A percentile compares a stretch with the other conserved stretches of the same genome.
phyloP scores from a whole-genome alignment of 225 moss, liverwort and hornwort genomes.

The Asterella californica region DNA sequence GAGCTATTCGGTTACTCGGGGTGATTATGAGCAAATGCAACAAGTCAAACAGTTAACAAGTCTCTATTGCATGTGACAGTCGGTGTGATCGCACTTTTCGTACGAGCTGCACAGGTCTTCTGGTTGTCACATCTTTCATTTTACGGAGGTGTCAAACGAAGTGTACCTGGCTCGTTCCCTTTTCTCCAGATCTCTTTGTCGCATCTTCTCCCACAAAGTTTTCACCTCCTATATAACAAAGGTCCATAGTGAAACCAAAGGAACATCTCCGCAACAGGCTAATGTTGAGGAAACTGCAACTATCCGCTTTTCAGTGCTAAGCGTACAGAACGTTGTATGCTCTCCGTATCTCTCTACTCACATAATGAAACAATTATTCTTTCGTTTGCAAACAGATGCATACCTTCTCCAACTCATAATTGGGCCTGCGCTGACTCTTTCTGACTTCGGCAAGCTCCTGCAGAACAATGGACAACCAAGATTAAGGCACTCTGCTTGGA shows the following conservation, averaged over 20 bases:
- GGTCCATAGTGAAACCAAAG: neutral
- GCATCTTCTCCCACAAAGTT: constrained; percentile 83
- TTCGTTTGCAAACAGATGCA: neutral
- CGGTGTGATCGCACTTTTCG: neutral
- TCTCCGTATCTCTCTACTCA: neutral
- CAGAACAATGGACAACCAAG: neutral
- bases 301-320: neutral
- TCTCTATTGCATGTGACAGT: neutral
- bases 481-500: neutral
- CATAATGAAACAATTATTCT: neutral
- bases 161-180: constrained; percentile 67
- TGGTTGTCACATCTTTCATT: neutral
- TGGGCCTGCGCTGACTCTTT: constrained; percentile 82
- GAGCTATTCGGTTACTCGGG: neutral
- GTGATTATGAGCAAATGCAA: neutral
- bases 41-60: neutral
- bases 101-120: neutral
- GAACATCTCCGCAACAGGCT: neutral
- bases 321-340: neutral
- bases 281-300: too few relatives aligned
- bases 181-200: constrained; percentile 62
- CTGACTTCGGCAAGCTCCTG: constrained; percentile 82
- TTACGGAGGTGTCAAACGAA: neutral
- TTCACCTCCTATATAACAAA: constrained; percentile 60
- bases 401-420: constrained; percentile 92